Evolutionary conservation across 2,329 filamentous ascomycete species (phyloP).

Genomic region (Blastomyces silverae): DNA sequence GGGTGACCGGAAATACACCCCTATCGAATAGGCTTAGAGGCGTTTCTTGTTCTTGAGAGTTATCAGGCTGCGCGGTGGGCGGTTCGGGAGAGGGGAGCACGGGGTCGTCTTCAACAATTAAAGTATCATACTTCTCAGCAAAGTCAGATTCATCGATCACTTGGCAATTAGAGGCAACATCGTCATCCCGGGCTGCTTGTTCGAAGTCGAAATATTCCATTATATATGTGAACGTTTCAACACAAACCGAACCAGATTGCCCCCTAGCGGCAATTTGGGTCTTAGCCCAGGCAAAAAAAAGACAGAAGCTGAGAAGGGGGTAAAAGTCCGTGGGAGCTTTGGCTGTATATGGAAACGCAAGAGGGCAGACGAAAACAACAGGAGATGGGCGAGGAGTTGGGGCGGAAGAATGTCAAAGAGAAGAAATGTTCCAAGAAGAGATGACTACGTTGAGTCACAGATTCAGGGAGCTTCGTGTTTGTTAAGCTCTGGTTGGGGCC

Average conservation of each 20-base stretch:
- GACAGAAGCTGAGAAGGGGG: background rate
- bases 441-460: conserved; percentile 7
- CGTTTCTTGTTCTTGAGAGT: conserved; percentile 22
- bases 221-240: conserved; percentile 10
- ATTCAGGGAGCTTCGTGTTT: conserved; percentile 4
- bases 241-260: background rate
- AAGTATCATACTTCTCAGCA: conserved; percentile 35
- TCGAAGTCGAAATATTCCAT: conserved; percentile 48
- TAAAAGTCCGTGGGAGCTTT: background rate
- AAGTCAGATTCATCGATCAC: conserved; percentile 37
- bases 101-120: conserved; percentile 39
- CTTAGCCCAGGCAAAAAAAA: background rate
- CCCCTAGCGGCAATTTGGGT: background rate
- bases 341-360: background rate
- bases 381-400: background rate
- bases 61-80: conserved; percentile 23
- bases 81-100: conserved; percentile 32
- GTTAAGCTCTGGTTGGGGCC: background rate
- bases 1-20: conserved; percentile 40
- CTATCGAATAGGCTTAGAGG: conserved; percentile 23
- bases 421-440: conserved; percentile 2
- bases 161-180: conserved; percentile 35
- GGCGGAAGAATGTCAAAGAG: background rate
- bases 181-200: conserved; percentile 39
- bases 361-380: background rate